A percentile compares a stretch with the other conserved stretches of the same genome.
Evolutionary conservation across 2,329 filamentous ascomycete species (phyloP).

Genomic region (Drechslerella coelobrocha): DNA sequence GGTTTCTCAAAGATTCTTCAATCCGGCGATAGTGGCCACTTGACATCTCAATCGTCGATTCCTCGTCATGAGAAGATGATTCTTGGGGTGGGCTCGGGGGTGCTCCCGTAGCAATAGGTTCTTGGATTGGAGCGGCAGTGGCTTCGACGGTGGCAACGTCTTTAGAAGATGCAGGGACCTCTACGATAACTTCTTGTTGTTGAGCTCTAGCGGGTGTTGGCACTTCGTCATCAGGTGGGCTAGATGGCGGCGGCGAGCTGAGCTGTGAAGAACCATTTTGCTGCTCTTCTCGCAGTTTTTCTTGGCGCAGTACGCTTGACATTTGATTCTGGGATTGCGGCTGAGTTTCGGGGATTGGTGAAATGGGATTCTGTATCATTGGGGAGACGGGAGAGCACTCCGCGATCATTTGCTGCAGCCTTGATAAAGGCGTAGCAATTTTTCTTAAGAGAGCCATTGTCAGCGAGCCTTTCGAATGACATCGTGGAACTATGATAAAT

Average conservation of each 20-base stretch:
- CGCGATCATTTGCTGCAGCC: conserved; percentile 38
- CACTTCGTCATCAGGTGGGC: conserved; percentile 15
- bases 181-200: conserved; percentile 16
- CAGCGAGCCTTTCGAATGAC: background rate
- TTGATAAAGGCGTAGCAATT: conserved; percentile 42
- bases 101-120: conserved; percentile 11
- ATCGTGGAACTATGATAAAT: no score
- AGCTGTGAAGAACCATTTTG: conserved; percentile 39
- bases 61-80: conserved; percentile 14
- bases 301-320: conserved; percentile 23
- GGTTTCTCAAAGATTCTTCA: conserved; percentile 33
- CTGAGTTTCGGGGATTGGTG: conserved; percentile 37
- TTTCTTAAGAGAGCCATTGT: conserved; percentile 9
- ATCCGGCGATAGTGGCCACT: conserved; percentile 33
- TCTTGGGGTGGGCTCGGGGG: conserved; percentile 41
- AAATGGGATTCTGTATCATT: conserved; percentile 15
- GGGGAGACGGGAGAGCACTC: conserved; percentile 44
- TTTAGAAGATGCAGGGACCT: conserved; percentile 38
- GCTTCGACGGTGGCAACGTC: conserved; percentile 2
- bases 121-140: background rate
- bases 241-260: conserved; percentile 45
- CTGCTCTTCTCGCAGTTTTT: conserved; percentile 35
- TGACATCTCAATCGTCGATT: conserved; percentile 37
- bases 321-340: conserved; percentile 17
- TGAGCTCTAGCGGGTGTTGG: background rate